Conservation (phyloP, 129 eudicot genomes). For the Arctium minus region DNA sequence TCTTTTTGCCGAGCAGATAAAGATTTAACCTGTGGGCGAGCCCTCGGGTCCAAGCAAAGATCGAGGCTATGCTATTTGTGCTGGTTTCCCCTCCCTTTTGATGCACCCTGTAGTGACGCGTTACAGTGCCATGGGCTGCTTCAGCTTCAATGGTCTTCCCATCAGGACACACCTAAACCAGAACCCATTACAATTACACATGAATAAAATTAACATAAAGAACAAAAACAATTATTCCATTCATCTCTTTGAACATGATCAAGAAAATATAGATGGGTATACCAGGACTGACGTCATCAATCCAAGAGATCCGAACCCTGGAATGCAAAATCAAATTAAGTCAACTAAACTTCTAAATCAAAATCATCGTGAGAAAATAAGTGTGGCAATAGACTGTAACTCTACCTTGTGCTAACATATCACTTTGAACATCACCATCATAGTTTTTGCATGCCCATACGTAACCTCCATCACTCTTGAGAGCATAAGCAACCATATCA, state of each 20-base stretch:
- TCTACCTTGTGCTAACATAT: conserved; percentile 89
- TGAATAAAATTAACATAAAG: background rate
- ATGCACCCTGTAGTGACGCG: conserved; percentile 89
- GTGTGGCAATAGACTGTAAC: background rate
- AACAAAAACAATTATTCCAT: background rate
- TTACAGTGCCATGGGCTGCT: conserved; percentile 95
- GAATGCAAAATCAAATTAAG: background rate
- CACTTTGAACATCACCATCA: conserved; percentile 99
- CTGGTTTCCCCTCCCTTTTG: conserved; percentile 97
- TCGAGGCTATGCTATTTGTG: conserved; percentile 92
- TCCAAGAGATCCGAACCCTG: conserved; percentile 97
- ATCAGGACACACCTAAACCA: conserved; percentile 82
- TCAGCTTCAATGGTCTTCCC: conserved; percentile 95
- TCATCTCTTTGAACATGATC: background rate
- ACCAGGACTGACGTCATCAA: conserved; percentile 98
- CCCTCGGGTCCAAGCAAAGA: conserved; percentile 94
- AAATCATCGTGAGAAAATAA: background rate
- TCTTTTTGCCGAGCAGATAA: background rate
- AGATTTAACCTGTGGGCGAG: conserved; percentile 74
- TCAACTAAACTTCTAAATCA: background rate
- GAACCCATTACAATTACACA: background rate
- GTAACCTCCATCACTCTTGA: conserved; percentile 97
- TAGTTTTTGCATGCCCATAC: conserved; percentile 99
- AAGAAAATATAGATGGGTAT: background rate
- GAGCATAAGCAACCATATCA: conserved; percentile 99